phyloP scores from a whole-genome alignment of 768 basidiomycete species.

The Crassisporium funariophilum region DNA sequence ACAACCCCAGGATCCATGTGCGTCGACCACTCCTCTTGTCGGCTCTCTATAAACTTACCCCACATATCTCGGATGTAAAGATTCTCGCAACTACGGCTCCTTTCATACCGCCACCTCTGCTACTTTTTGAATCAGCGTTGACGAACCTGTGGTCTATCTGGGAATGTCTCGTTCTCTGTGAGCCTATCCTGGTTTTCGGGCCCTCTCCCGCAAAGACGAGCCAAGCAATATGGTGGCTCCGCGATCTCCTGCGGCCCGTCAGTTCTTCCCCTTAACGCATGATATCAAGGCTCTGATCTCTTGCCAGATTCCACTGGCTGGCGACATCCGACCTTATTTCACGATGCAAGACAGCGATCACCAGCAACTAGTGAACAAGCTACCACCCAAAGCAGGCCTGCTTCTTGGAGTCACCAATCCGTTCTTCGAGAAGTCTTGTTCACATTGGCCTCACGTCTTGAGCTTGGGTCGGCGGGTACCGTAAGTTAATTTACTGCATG shows the following conservation, averaged over 20 bases:
- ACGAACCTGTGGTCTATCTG: conserved; percentile 82
- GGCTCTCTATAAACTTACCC: neutral
- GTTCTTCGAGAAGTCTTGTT: conserved; percentile 75
- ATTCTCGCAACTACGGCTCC: conserved; percentile 69
- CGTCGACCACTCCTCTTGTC: conserved; percentile 14
- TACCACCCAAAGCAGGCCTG: conserved; percentile 76
- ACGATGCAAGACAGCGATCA: conserved; percentile 96
- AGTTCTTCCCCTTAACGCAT: conserved; percentile 10
- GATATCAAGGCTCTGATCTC: conserved; percentile 3
- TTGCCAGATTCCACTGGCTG: conserved; percentile 73
- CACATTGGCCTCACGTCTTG: conserved; percentile 85
- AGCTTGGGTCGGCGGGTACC: conserved; percentile 57
- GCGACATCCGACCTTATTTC: conserved; percentile 91
- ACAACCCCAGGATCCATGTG: conserved; percentile 56
- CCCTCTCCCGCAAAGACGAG: conserved; percentile 79
- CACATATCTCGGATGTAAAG: conserved; percentile 34
- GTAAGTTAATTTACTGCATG: conserved; percentile 37
- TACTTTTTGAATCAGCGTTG: conserved; percentile 64
- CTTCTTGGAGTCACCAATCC: conserved; percentile 89
- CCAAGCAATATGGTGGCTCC: conserved; percentile 90
- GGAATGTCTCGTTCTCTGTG: conserved; percentile 92
- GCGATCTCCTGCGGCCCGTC: conserved; percentile 85
- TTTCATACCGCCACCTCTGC: conserved; percentile 56
- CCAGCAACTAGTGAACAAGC: conserved; percentile 71
- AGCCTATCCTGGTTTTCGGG: conserved; percentile 86